Base-by-base conservation (phyloP, 352 stramenopile species). In the Phytophthora quininea region DNA sequence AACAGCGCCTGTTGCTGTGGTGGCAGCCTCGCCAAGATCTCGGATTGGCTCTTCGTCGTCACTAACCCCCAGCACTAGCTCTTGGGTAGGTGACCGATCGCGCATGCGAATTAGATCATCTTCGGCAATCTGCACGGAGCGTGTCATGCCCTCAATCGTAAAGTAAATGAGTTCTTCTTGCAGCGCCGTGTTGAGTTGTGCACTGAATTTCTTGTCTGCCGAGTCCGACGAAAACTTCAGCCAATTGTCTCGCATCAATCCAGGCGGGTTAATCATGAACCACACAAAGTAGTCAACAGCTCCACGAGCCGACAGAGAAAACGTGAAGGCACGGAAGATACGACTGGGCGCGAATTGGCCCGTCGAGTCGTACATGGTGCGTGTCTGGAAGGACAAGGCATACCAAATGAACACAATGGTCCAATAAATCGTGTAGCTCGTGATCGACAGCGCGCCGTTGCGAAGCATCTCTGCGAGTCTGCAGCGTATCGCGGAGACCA, bases 111-210 rank as follows among this genome's bases (percentile, higher is more conserved):
- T 46, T 1, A 91, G 67, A 27, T 92, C 86, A 11, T 90, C 84
- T 43, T 93, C 87, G 3, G 84, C 79, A 19, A 86, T 66, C 29
- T 92, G 76, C 33, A 96, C 75, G 4, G 90, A 84, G 10, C 80
- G 76, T 27, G 82, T 91, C 85, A 97, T 96, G 9, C 90, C 88
- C 32, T 92, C 82, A 38, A 95, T 95, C n/a, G 90, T 97, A 60
- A 94, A 97, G 55, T 93, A 93, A 48, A 97, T 91, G 29, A 97
- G 79, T 52, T 97, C 90, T 24, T 89, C 82, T 64, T 95, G 86
- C 7, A 97, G 71, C 53, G 89, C 86, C 14, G 80, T 91, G 64
- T 97, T 97, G 48, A 97, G 76, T 62, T 97, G 90, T 3, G 89
- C 87, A 30, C 83, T 92, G 42, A 92, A 91, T 58, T 94, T 88